Evolutionary conservation across 2,329 filamentous ascomycete species (phyloP).

Genomic region (Pseudopyricularia javanii): DNA sequence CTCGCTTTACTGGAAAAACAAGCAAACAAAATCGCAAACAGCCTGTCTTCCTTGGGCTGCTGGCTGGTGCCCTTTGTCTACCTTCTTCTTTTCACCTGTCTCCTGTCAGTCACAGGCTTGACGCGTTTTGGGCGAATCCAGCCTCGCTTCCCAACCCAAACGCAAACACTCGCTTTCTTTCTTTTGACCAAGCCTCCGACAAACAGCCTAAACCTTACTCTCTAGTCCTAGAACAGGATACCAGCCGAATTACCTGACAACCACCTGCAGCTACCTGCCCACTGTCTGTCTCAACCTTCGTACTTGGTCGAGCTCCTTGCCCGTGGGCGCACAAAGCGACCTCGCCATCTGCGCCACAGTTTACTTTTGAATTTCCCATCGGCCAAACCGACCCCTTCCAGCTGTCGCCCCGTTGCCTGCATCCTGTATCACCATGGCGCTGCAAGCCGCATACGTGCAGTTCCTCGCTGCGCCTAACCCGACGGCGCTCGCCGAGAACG

Average conservation of each 20-base stretch:
- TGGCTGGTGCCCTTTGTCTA: background rate
- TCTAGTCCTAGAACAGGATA: background rate
- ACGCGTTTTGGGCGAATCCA: background rate
- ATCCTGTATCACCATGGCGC: conserved; percentile 25
- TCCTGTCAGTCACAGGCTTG: background rate
- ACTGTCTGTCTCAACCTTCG: background rate
- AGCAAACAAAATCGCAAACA: background rate
- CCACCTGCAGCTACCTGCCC: no score
- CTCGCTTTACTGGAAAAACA: background rate
- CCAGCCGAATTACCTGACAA: no score
- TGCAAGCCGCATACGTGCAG: conserved; percentile 51
- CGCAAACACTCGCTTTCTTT: background rate
- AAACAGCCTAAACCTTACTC: background rate
- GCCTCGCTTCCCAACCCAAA: background rate
- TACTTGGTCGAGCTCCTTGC: background rate
- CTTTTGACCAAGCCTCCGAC: background rate
- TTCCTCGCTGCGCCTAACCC: conserved; percentile 58
- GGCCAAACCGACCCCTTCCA: background rate
- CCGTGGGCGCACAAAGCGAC: background rate
- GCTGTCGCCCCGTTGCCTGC: background rate
- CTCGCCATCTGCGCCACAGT: background rate
- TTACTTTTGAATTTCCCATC: background rate
- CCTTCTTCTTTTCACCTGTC: background rate
- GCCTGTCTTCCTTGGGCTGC: background rate
- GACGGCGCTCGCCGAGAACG: conserved; percentile 50